A percentile compares a stretch with the other conserved stretches of the same genome.
Evolutionary conservation across 1,139 yeast genomes (phyloP).

Genomic region (Sugiyamaella paludigena): DNA sequence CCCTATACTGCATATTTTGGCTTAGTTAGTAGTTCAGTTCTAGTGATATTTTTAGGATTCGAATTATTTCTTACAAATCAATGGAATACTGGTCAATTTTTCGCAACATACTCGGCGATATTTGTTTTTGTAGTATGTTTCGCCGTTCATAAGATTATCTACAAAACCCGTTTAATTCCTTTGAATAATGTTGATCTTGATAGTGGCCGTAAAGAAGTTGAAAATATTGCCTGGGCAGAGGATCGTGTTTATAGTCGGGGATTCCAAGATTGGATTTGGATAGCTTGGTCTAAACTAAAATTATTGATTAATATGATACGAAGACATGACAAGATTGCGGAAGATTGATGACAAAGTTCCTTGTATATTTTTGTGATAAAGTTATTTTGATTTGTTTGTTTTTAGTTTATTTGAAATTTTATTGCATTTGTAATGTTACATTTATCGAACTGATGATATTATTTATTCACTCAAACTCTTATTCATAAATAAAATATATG

Average conservation of each 20-base stretch:
- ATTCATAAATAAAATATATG: no score
- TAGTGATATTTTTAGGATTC: slow-evolving; percentile 68
- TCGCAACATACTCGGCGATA: slow-evolving; percentile 66
- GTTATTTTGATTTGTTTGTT: neutral
- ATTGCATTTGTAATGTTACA: no score
- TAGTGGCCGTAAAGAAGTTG: slow-evolving; percentile 68
- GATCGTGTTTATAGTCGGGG: slow-evolving; percentile 35
- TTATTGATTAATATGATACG: neutral
- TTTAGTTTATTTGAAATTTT: neutral
- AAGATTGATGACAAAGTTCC: no score
- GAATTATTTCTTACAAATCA: slow-evolving; percentile 55
- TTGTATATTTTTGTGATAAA: no score
- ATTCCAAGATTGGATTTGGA: slow-evolving; percentile 16
- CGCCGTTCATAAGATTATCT: slow-evolving; percentile 52
- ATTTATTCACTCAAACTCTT: no score
- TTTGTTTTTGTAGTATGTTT: slow-evolving; percentile 56
- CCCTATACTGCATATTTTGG: slow-evolving; percentile 75
- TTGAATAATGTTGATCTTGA: slow-evolving; percentile 72
- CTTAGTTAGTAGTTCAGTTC: slow-evolving; percentile 50
- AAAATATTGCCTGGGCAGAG: slow-evolving; percentile 40
- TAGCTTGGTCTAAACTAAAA: slow-evolving; percentile 8
- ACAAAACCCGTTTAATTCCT: slow-evolving; percentile 54
- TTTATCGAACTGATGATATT: neutral
- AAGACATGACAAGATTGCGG: neutral
- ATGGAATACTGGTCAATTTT: slow-evolving; percentile 64